Conservation (phyloP, 1,284 basidiomycete species). For the Rhizoctonia solani region DNA sequence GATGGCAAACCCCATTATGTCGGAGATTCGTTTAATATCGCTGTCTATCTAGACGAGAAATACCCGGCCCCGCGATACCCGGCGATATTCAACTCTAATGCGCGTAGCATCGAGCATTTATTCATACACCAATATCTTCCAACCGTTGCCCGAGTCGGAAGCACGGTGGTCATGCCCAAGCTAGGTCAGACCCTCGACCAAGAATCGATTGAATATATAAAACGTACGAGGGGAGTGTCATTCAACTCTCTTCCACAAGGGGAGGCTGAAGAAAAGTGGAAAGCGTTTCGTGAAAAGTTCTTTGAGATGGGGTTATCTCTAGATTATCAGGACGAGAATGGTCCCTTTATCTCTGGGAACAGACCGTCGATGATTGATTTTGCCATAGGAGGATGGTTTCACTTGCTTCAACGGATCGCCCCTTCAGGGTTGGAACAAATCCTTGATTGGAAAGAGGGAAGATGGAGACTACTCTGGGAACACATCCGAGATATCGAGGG, state of each 20-base stretch:
- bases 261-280: not conserved
- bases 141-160: not conserved
- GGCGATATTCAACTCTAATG: constrained; percentile 26
- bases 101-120: constrained; percentile 30
- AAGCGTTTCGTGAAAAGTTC: not conserved
- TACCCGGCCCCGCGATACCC: constrained; percentile 32
- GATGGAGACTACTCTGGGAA: constrained; percentile 1
- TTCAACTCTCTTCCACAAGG: not conserved
- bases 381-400: not conserved
- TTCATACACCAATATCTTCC: not conserved
- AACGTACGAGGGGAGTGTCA: not conserved
- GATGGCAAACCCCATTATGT: constrained; percentile 25
- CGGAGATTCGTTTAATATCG: constrained; percentile 36
- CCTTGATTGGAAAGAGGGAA: not conserved
- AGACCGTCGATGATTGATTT: not conserved
- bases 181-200: constrained; percentile 35
- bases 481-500: not conserved
- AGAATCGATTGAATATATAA: constrained; percentile 10
- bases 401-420: not conserved
- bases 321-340: not conserved
- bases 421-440: not conserved
- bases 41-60: constrained; percentile 36
- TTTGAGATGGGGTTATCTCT: not conserved
- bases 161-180: not conserved
- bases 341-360: not conserved